Evolutionary conservation across 495 filamentous ascomycete species (phyloP), one percentile per base, ranked within the genome.

Genomic region (Xeromyces bisporus): DNA sequence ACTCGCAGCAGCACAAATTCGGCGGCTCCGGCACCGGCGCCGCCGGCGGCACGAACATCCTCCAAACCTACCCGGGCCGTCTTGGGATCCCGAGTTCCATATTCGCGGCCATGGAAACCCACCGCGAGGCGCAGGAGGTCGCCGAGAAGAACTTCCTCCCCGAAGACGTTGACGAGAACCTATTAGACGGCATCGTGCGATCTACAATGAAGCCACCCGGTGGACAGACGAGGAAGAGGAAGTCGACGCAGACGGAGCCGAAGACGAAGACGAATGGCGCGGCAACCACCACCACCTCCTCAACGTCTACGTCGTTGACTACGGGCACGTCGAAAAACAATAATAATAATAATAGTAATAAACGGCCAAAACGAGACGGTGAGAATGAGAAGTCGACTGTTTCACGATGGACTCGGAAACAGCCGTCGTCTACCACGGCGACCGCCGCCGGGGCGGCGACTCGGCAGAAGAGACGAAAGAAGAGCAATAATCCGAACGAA

Each of bases 1-100:
- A 67, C 42, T 54, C 52, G 17, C 65, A 67, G 40, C 62, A 62
- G 29, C 52, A 62, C 37, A 57, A 53, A 31, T 52, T 62, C 25
- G 60, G 60, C 16, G 58, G 60, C 7, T 52, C 60, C 25, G 60
- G 60, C 16, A 57, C 58, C 7, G 77, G 81, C 32, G 62, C 20
- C 9, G 4, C 71, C 38, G 75, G 75, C 27, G 74, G 75, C 29
- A 82, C 80, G 67, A 69, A 60, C 40, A 67, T 60, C 24, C 74
- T 96, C 40, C 77, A 85, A 42, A 76, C 77, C 3, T 87, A 77
- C 48, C 75, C 85, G 1, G 74, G 67, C 10, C 93, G 92, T 50
- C 63, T 89, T 37, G 72, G 77, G 3, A 57, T 94, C 28, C 85
- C 89, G 1, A 61, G 66, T 18, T 75, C 74, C 4, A 64, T 96